Evolutionary conservation across 78 protist species (phyloP).

Genomic region (Dictyostelium purpureum): DNA sequence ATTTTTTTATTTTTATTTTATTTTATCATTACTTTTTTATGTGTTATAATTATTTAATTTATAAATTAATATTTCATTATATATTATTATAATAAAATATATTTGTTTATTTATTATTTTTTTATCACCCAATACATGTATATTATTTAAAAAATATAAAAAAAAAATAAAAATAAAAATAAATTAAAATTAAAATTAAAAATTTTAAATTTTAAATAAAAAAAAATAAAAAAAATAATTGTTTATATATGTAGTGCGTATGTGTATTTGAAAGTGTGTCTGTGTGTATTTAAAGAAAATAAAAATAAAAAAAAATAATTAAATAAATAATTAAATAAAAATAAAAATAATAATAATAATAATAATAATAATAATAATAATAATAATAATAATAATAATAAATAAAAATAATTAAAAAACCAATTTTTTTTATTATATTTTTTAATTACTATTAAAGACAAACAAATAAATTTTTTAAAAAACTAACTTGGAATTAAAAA

Average conservation of each 20-base stretch:
- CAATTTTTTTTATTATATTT: neutral
- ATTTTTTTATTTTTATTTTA: neutral
- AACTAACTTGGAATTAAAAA: too few species aligned
- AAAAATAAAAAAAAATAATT: neutral
- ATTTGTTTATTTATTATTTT: neutral
- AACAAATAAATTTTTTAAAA: too few species aligned
- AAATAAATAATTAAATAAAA: neutral
- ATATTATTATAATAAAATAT: neutral
- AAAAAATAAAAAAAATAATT: neutral
- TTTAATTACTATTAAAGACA: too few species aligned
- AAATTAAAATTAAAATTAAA: neutral
- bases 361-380: too few species aligned
- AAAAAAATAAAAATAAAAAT: too few species aligned
- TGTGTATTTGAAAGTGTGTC: too few species aligned
- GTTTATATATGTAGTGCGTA: too few species aligned
- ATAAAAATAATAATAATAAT: neutral
- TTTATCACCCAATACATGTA: too few species aligned
- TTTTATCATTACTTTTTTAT: too few species aligned
- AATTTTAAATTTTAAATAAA: too few species aligned
- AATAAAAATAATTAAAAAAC: neutral
- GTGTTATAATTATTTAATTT: too few species aligned
- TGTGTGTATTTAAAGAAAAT: neutral
- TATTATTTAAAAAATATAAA: too few species aligned
- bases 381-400: neutral
- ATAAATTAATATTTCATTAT: neutral